Percentiles rank a stretch among this genome's conserved stretches.
phyloP scores from a whole-genome alignment of 2,329 filamentous ascomycete species.

The Zasmidium citrigriseum region DNA sequence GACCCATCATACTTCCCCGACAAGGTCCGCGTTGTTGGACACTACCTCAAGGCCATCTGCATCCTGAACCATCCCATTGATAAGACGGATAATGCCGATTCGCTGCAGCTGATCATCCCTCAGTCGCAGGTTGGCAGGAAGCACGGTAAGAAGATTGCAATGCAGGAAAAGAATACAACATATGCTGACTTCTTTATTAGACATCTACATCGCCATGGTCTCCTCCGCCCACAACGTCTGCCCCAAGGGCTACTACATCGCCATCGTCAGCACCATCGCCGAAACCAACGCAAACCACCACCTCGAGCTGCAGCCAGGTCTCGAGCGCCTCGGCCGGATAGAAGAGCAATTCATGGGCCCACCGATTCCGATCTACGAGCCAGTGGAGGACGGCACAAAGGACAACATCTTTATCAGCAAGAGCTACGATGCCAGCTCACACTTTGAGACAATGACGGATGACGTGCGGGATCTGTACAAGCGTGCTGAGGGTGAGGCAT shows the following conservation, averaged over 20 bases:
- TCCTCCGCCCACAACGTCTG: conserved; percentile 97
- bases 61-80: conserved; percentile 93
- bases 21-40: conserved; percentile 84
- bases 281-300: conserved; percentile 92
- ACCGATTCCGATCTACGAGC: conserved; percentile 92
- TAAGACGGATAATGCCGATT: conserved; percentile 86
- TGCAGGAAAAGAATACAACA: not conserved
- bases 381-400: conserved; percentile 74
- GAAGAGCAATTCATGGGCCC: conserved; percentile 97
- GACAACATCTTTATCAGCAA: conserved; percentile 98
- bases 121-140: conserved; percentile 96
- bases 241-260: conserved; percentile 98
- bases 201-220: conserved; percentile 96
- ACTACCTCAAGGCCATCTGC: conserved; percentile 95
- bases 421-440: conserved; percentile 96
- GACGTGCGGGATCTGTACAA: conserved; percentile 94
- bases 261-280: conserved; percentile 96
- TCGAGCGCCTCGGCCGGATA: conserved; percentile 87
- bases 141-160: conserved; percentile 67
- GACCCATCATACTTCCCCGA: conserved; percentile 95
- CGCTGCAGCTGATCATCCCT: conserved; percentile 92
- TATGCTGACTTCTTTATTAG: conserved; percentile 46
- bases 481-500: conserved; percentile 78
- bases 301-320: conserved; percentile 86
- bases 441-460: conserved; percentile 93